phyloP scores from a whole-genome alignment of 768 basidiomycete genomes.

The Psilocybe azurescens region DNA sequence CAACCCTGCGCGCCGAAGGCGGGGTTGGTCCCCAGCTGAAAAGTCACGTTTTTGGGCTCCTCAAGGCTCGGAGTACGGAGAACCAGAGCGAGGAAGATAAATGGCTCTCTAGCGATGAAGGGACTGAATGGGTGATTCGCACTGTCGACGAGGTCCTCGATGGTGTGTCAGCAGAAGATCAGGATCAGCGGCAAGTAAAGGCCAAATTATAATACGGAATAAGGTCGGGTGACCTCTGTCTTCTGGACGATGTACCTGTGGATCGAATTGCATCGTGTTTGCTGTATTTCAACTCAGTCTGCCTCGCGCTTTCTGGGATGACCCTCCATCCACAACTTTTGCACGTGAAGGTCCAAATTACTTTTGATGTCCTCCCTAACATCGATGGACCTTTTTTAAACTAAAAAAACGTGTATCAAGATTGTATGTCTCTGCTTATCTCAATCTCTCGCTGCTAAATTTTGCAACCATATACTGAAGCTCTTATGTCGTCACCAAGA shows the following conservation, averaged over 20 bases:
- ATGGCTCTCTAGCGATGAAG: constrained; percentile 86
- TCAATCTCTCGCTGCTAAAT: constrained; percentile 30
- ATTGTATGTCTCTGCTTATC: constrained; percentile 10
- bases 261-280: constrained; percentile 45
- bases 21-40: constrained; percentile 86
- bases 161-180: constrained; percentile 60
- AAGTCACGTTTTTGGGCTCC: constrained; percentile 89
- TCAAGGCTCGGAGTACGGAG: constrained; percentile 75
- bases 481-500: constrained; percentile 27
- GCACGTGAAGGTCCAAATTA: constrained; percentile 38
- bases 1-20: constrained; percentile 84
- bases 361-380: constrained; percentile 31
- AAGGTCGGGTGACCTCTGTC: constrained; percentile 42
- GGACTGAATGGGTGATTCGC: constrained; percentile 87
- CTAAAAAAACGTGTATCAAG: constrained; percentile 14
- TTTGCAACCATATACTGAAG: background rate
- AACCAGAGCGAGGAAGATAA: constrained; percentile 70
- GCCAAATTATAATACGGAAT: constrained; percentile 61
- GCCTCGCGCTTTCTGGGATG: constrained; percentile 31
- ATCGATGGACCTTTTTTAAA: constrained; percentile 27
- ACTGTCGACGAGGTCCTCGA: constrained; percentile 83
- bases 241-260: constrained; percentile 34
- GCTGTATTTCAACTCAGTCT: constrained; percentile 35
- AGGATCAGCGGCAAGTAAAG: constrained; percentile 43
- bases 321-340: constrained; percentile 7